Evolutionary conservation across 257 asterid species (phyloP), one percentile per base, ranked within the genome.

Genomic region (Plantago major): DNA sequence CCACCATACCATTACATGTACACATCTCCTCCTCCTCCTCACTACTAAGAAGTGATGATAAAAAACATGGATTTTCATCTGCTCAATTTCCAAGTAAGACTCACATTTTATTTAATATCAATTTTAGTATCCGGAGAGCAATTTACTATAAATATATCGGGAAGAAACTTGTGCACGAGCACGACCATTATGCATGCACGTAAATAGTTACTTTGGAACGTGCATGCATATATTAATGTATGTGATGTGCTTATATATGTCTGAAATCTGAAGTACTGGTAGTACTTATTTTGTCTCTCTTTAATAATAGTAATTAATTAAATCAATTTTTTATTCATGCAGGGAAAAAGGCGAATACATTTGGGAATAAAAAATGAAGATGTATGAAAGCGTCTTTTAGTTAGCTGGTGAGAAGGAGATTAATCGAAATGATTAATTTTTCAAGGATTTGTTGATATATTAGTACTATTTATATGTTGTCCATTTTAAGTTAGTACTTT

Each of bases 21-120:
- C 7, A 53, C 58, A 9, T 53, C 58, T 14, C 58, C 58, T 0
- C 58, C 58, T 2, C 58, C 58, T 53, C 58, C 58, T 53, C 11
- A 53, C 58, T 26, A 53, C 1, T 53, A 53, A 5, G 6, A 4
- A 7, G 6, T 53, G 15, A 52, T 19, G 12, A 1, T 11, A 3
- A 26, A 0, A 26, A 12, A 8, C 57, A 18, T 26, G 2, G 19
- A 22, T 51, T 19, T 7, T 51, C 57, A 52, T 6, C 40, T 4
- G 40, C 6, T 33, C 3, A 33, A 52, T n/a, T 10, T 52, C 57
- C 40, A 53, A 53, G 58, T 53, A 22, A 53, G 42, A 5, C 5
- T 49, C 55, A 48, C 54, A 16, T 2, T 14, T 7, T 51, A 14
- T 13, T n/a, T n/a, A n/a, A n/a, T n/a, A n/a, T n/a, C n/a, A n/a